These are phyloP conservation scores for Strobilomyces dryophilus DNA, from an alignment of 768 basidiomycete species.

Conservation along the genomic window DNA sequence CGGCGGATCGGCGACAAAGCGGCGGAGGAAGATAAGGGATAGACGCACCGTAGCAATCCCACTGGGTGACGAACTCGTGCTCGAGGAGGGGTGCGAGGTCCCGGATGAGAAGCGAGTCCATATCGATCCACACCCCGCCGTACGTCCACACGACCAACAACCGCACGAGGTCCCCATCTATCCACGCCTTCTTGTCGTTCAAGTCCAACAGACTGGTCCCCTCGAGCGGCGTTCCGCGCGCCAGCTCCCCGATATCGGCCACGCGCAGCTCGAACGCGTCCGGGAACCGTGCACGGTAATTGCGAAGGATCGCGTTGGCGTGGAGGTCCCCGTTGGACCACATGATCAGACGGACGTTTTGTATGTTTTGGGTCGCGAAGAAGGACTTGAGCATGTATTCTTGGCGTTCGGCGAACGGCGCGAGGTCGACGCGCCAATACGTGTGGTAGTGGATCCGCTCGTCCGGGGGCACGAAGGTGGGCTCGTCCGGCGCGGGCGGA, in stretches of 20 bases:
- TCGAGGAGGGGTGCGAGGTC: slow-evolving; percentile 84
- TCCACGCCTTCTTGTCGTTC: slow-evolving; percentile 81
- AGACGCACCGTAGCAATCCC: slow-evolving; percentile 92
- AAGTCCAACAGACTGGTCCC: slow-evolving; percentile 57
- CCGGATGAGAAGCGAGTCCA: slow-evolving; percentile 91
- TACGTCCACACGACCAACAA: slow-evolving; percentile 83
- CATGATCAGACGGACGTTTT: slow-evolving; percentile 62
- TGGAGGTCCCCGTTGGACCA: slow-evolving; percentile 89
- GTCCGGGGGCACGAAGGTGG: slow-evolving; percentile 24
- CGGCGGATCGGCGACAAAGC: not conserved
- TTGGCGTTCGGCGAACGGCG: slow-evolving; percentile 75
- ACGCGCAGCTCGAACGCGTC: slow-evolving; percentile 65
- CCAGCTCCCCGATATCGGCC: slow-evolving; percentile 64
- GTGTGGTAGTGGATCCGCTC: slow-evolving; percentile 75
- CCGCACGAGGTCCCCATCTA: slow-evolving; percentile 92
- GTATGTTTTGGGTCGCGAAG: slow-evolving; percentile 83
- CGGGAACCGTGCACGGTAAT: slow-evolving; percentile 61
- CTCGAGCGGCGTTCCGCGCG: slow-evolving; percentile 73
- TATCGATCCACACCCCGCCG: slow-evolving; percentile 96
- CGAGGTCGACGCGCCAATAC: slow-evolving; percentile 92
- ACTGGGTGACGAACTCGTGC: slow-evolving; percentile 96
- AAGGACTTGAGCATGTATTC: slow-evolving; percentile 91
- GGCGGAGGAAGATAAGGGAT: not conserved
- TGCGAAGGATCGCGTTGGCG: slow-evolving; percentile 50
- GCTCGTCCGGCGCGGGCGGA: slow-evolving; percentile 2